Conservation (phyloP, 2,329 filamentous ascomycete genomes). For the Nemania sp. region DNA sequence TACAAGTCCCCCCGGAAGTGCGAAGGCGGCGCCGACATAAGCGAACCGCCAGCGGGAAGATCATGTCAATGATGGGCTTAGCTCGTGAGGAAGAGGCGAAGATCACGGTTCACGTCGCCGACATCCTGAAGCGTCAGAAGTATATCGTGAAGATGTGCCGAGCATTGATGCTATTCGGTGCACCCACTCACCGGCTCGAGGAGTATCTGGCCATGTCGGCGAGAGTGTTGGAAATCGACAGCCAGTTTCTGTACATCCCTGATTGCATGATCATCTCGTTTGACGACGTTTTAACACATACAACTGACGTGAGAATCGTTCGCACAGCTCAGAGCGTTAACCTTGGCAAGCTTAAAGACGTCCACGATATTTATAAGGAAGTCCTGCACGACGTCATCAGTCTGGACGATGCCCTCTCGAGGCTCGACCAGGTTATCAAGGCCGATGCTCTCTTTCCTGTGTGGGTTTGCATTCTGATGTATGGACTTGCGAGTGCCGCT, state of each 20-base stretch:
- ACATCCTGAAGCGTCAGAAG: constrained; percentile 75
- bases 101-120: constrained; percentile 55
- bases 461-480: constrained; percentile 66
- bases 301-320: constrained; percentile 79
- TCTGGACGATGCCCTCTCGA: constrained; percentile 69
- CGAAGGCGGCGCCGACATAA: constrained; percentile 40
- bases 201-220: constrained; percentile 89
- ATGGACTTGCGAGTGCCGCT: constrained; percentile 74
- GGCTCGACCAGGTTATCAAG: constrained; percentile 61
- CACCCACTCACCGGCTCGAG: constrained; percentile 85
- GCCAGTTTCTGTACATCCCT: constrained; percentile 85
- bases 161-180: constrained; percentile 84
- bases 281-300: constrained; percentile 72
- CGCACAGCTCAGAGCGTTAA: constrained; percentile 69
- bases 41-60: constrained; percentile 41
- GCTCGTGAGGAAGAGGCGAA: constrained; percentile 46
- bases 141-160: constrained; percentile 82
- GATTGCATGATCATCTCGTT: constrained; percentile 93
- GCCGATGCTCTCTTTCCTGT: constrained; percentile 52
- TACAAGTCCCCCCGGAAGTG: constrained; percentile 25
- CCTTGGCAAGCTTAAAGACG: constrained; percentile 71
- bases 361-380: constrained; percentile 77
- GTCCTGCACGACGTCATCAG: constrained; percentile 75
- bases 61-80: constrained; percentile 40
- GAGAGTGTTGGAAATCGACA: constrained; percentile 82